Percentiles rank a stretch among this genome's conserved stretches.
Evolutionary conservation across 257 asterid genomes (phyloP).

Genomic region (Cordia subcordata): DNA sequence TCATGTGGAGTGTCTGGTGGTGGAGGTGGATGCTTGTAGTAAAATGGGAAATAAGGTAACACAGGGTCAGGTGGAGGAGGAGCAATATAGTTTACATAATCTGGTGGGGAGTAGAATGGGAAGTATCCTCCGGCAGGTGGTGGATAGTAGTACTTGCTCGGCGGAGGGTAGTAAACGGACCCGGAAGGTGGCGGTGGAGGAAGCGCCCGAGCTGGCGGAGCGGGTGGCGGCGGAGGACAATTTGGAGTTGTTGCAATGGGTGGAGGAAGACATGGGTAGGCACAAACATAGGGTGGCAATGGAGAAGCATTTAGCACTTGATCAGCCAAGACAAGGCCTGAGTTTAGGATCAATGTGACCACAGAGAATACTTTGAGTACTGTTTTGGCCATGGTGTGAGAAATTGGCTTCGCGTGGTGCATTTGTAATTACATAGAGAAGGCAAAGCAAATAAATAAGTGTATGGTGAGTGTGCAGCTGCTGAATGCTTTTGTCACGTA

Average conservation of each 20-base stretch:
- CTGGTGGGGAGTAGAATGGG: slow-evolving; percentile 24
- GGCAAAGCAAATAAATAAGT: not conserved
- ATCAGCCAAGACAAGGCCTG: slow-evolving; percentile 5
- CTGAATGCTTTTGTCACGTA: slow-evolving; percentile 10
- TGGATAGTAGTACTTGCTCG: slow-evolving; percentile 16
- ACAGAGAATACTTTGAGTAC: slow-evolving; percentile 2
- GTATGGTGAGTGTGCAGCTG: slow-evolving; percentile 2
- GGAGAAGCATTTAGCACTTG: slow-evolving; percentile 26
- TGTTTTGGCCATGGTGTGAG: slow-evolving; percentile 20
- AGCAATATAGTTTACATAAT: slow-evolving; percentile 20
- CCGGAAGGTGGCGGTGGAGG: slow-evolving; percentile 21
- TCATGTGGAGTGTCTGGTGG: not conserved
- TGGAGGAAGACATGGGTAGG: slow-evolving; percentile 36
- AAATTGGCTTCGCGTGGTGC: slow-evolving; percentile 3
- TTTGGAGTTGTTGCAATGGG: slow-evolving; percentile 21
- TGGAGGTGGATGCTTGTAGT: slow-evolving; percentile 34
- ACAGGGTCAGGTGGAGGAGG: slow-evolving; percentile 49
- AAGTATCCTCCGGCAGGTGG: slow-evolving; percentile 19
- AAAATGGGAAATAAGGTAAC: slow-evolving; percentile 41
- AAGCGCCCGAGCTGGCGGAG: slow-evolving; percentile 6
- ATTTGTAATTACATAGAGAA: not conserved
- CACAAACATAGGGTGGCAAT: slow-evolving; percentile 23
- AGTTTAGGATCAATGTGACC: slow-evolving; percentile 4
- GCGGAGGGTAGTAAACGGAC: slow-evolving; percentile 11
- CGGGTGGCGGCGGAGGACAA: slow-evolving; percentile 23